These are phyloP conservation scores for Aaosphaeria pasadenensis DNA, from an alignment of 2,329 filamentous ascomycete genomes.

Conservation along the genomic window DNA sequence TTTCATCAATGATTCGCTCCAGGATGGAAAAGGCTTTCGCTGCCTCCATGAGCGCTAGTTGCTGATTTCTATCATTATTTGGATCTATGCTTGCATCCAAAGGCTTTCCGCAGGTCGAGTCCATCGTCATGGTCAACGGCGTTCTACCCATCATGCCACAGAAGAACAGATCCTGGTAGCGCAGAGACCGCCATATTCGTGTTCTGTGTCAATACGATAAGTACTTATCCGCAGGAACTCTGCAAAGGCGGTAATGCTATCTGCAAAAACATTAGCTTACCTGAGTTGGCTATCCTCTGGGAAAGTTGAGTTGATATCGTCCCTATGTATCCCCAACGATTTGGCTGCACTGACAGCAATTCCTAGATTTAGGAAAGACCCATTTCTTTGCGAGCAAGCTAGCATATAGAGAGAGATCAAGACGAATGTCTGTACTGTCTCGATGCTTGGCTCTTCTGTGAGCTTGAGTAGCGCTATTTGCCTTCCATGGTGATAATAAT, in stretches of 20 bases:
- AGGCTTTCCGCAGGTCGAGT: background rate
- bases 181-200: background rate
- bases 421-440: background rate
- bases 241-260: too few relatives aligned
- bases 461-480: background rate
- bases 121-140: background rate
- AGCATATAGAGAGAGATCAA: background rate
- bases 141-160: background rate
- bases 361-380: background rate
- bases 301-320: background rate
- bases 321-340: background rate
- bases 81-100: background rate
- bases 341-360: background rate
- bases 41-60: background rate
- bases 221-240: background rate
- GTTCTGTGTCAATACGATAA: background rate
- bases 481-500: background rate
- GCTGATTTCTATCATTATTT: background rate
- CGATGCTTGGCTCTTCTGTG: background rate
- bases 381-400: background rate
- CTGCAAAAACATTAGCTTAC: too few relatives aligned
- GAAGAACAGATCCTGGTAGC: background rate
- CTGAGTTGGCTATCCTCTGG: background rate
- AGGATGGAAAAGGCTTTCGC: background rate
- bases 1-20: background rate